Evolutionary conservation across 1,284 basidiomycete genomes (phyloP).

Genomic region (Mycosarcoma maydis): DNA sequence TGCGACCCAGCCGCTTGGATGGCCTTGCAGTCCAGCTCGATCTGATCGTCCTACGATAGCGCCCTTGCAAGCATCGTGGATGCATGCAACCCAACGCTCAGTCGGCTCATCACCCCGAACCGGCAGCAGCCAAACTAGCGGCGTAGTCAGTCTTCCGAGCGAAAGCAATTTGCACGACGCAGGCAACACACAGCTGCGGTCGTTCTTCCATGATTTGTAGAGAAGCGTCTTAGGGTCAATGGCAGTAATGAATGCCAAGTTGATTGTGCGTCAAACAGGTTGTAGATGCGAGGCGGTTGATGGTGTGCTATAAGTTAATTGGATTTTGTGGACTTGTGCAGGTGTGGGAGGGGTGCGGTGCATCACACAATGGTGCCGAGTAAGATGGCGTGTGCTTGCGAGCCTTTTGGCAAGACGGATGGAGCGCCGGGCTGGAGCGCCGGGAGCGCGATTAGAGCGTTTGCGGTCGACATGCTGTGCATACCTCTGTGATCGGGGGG

Average conservation of each 20-base stretch:
- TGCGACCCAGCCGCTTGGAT: conserved; percentile 31
- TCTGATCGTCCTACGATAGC: background rate
- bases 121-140: conserved; percentile 4
- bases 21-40: conserved; percentile 3
- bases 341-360: too few relatives aligned
- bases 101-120: background rate
- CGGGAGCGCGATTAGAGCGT: conserved; percentile 57
- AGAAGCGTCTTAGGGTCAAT: background rate
- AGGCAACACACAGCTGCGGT: conserved; percentile 12
- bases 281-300: too few relatives aligned
- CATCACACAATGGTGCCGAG: conserved; percentile 34
- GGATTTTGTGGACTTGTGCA: background rate
- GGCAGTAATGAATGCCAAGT: too few relatives aligned
- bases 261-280: too few relatives aligned
- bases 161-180: conserved; percentile 3
- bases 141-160: conserved; percentile 14
- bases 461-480: conserved; percentile 62
- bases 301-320: background rate
- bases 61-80: conserved; percentile 1
- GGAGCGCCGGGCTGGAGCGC: conserved; percentile 1
- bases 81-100: conserved; percentile 2
- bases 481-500: too few relatives aligned
- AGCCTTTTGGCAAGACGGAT: conserved; percentile 7
- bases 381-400: conserved; percentile 30
- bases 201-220: conserved; percentile 20